Evolutionary conservation across 1,284 basidiomycete genomes (phyloP), one percentile per base, ranked within the genome.

Genomic region (Coniophora puteana): DNA sequence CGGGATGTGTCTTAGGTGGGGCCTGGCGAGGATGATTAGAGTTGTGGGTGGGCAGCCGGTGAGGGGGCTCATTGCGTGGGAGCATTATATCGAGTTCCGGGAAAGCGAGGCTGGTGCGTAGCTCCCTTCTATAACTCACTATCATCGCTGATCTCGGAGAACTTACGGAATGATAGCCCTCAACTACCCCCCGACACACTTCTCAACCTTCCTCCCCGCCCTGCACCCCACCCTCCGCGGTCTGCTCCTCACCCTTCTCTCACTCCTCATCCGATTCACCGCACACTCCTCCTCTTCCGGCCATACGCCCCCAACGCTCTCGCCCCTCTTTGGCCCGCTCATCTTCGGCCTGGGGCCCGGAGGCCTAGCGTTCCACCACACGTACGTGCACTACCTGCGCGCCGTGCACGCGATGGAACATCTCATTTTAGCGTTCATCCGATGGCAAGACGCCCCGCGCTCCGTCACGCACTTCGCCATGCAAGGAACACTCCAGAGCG

Each of bases 321-420:
- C 89, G 1, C 81, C 89, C n/a, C 74, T 92, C n/a, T 94, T 94
- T 61, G 88, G 86, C 0, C 89, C 86, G 5, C 71, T 89, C 18
- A 63, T 96, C 29, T 94, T 95, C 51, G 89, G 89, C 28, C 73
- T 92, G 41, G 82, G 76, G 11, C 68, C 71, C 14, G 73, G 78
- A 33, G 69, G 61, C 35, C 74, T 75, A 40, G 71, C 83, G 2
- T 91, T 91, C 63, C 82, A 86, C 43, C 75, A 79, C 52, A 79
- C 87, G 2, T 94, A 95, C 59, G 62, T 78, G 13, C 77, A 83
- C 53, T 95, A 92, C 57, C 79, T 93, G 32, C 81, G 84, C 36
- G 72, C 87, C 13, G 83, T 86, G 2, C 80, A 83, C 28, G 92
- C 93, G 1, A 87, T 88, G 42, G 93, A 96, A 58, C 93, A 96